phyloP scores from a whole-genome alignment of 148 eudicot genomes.

The Oxyria digyna region DNA sequence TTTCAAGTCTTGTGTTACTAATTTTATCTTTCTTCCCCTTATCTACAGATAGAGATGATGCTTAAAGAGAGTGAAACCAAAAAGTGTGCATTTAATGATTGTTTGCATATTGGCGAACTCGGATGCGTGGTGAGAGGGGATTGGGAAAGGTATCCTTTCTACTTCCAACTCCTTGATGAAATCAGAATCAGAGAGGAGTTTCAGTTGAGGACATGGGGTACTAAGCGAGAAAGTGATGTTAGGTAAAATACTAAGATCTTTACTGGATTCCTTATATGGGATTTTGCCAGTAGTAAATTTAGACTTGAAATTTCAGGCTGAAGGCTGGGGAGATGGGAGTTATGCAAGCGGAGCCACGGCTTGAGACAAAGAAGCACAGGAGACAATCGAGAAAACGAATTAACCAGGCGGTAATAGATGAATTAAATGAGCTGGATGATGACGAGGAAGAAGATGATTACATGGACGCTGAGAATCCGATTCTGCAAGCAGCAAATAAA shows the following conservation, averaged over 20 bases:
- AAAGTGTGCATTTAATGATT: conserved; percentile 66
- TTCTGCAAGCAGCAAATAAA: conserved; percentile 34
- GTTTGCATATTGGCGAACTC: conserved; percentile 83
- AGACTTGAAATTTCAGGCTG: conserved; percentile 22
- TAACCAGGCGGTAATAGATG: conserved; percentile 58
- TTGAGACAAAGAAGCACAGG: conserved; percentile 73
- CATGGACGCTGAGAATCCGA: conserved; percentile 33
- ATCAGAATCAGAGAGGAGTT: conserved; percentile 75
- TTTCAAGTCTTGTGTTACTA: background rate
- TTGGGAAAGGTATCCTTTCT: conserved; percentile 87
- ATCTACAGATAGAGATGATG: conserved; percentile 47
- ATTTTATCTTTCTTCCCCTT: background rate
- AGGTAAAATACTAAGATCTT: conserved; percentile 36
- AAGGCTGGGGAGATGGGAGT: conserved; percentile 67
- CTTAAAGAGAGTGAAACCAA: conserved; percentile 33
- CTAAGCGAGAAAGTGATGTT: conserved; percentile 81
- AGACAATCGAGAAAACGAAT: conserved; percentile 64
- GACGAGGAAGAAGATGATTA: conserved; percentile 57
- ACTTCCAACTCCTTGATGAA: conserved; percentile 87
- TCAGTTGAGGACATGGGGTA: conserved; percentile 82
- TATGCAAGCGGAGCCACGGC: conserved; percentile 58
- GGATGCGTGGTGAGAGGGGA: conserved; percentile 59
- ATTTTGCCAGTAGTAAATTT: background rate
- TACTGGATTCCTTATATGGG: background rate
- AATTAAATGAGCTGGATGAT: conserved; percentile 56